Evolutionary conservation across 306 rosid species (phyloP).

Genomic region (Leucaena leucocephala): DNA sequence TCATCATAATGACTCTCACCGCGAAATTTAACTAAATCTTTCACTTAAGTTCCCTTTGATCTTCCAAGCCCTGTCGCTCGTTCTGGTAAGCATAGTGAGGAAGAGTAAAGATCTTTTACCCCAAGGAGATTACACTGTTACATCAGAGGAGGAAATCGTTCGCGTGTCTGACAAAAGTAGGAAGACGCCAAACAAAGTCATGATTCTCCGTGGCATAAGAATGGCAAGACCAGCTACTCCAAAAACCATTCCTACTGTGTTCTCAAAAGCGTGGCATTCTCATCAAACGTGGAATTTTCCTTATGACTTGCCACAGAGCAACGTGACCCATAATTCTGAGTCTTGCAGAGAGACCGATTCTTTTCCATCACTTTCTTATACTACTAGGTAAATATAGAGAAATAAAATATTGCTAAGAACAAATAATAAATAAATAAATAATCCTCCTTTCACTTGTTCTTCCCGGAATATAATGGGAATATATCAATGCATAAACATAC

Average conservation of each 20-base stretch:
- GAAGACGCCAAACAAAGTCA: slow-evolving; percentile 39
- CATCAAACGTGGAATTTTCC: neutral
- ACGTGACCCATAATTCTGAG: neutral
- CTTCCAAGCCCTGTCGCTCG: no score
- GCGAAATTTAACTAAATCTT: neutral
- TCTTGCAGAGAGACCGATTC: no score
- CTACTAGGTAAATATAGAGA: neutral
- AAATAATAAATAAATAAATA: neutral
- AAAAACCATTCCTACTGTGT: neutral
- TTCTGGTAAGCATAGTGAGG: no score
- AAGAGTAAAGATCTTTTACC: neutral
- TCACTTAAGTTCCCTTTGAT: no score
- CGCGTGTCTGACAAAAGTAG: slow-evolving; percentile 24
- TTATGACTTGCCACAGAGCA: neutral
- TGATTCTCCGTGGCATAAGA: slow-evolving; percentile 18
- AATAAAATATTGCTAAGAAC: neutral
- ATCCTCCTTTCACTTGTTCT: neutral
- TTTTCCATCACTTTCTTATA: neutral
- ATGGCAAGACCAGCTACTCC: neutral
- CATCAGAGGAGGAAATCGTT: neutral
- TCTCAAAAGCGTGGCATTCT: neutral
- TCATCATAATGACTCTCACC: slow-evolving; percentile 4
- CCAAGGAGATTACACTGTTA: neutral
- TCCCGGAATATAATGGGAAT: neutral
- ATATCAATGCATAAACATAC: neutral